These are phyloP conservation scores for Trichoderma sp. DNA, from an alignment of 2,329 filamentous ascomycete species.

Conservation along the genomic window DNA sequence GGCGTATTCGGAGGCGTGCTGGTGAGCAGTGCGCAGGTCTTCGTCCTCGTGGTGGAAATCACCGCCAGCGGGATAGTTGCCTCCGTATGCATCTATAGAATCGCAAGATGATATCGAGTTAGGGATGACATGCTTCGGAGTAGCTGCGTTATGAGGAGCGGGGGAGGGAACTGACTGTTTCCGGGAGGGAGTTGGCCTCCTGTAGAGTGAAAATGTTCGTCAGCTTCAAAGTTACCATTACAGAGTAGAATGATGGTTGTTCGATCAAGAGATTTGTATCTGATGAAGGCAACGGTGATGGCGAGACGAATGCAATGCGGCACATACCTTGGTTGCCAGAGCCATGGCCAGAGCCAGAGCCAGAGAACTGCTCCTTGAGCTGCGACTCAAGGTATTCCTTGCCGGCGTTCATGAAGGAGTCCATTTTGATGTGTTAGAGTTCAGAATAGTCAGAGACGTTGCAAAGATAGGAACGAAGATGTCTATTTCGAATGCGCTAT, in stretches of 20 bases:
- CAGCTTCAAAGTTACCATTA: not conserved
- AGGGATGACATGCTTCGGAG: not conserved
- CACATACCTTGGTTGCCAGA: conserved; percentile 6
- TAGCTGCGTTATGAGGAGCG: not conserved
- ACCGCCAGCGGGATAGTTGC: conserved; percentile 27
- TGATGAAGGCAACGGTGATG: conserved; percentile 22
- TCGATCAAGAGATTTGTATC: not conserved
- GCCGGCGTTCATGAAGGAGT: conserved; percentile 38
- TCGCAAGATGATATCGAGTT: not conserved
- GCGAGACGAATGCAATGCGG: not conserved
- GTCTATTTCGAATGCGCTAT: too few relatives aligned
- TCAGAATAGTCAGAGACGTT: not conserved
- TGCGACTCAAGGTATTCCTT: conserved; percentile 37
- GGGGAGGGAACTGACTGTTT: conserved; percentile 21
- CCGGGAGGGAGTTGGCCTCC: conserved; percentile 17
- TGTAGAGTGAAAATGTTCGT: not conserved
- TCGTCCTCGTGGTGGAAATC: conserved; percentile 44
- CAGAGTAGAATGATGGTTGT: not conserved
- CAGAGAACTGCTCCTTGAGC: conserved; percentile 29
- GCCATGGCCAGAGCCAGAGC: not conserved
- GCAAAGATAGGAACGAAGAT: not conserved
- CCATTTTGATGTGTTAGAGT: conserved; percentile 31
- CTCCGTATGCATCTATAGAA: conserved; percentile 21
- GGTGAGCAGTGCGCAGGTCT: conserved; percentile 47
- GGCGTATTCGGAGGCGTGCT: conserved; percentile 46